Evolutionary conservation across 2,329 filamentous ascomycete species (phyloP), one percentile per base, ranked within the genome.

Genomic region (Proliferodiscus dingleyae): DNA sequence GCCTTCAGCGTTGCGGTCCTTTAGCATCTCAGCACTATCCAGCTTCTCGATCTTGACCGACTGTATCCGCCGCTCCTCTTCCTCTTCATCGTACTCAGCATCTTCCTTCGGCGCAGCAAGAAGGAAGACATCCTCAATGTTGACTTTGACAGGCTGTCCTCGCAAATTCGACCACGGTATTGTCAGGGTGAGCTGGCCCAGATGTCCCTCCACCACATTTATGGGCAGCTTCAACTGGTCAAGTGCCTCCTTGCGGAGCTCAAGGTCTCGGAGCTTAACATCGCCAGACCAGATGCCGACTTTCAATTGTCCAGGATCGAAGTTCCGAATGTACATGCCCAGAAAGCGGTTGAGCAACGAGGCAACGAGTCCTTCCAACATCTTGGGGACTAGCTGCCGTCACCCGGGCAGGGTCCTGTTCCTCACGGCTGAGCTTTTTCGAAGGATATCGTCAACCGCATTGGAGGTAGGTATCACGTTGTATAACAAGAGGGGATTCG

Each of bases 301-400:
- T 66, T 98, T 98, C 56, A 99, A 78, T 73, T 98, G 93, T 62
- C 89, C 86, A 44, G 93, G 89, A 68, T 99, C 93, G 66, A 99
- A 98, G 71, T 98, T 97, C 78, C 95, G 90, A 69, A 99, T 91
- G 69, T 98, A 98, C 86, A 97, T 95, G 77, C 93, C 94, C 80
- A 99, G 73, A 71, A 98, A 97, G 74, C 94, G 87, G 74, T 98
- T 98, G 61, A 99, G 84, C 74, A 99, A 77, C 70, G 91, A 94
- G 61, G 93, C 89, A 54, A 97, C 93, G 59, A 99, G 78, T 58
- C 90, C 88, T 78, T 98, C 93, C 72, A 99, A 81, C 93, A 99
- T 98, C 62, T 66, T 76, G 75, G 71, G 67, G 66, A 67, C 60
- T 59, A 67, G 64, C 65, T 73, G 81, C 77, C 85, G 80, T 89